A percentile compares a stretch with the other conserved stretches of the same genome.
phyloP scores from a whole-genome alignment of 2,329 filamentous ascomycete genomes.

The Teratosphaeria epicoccoides region DNA sequence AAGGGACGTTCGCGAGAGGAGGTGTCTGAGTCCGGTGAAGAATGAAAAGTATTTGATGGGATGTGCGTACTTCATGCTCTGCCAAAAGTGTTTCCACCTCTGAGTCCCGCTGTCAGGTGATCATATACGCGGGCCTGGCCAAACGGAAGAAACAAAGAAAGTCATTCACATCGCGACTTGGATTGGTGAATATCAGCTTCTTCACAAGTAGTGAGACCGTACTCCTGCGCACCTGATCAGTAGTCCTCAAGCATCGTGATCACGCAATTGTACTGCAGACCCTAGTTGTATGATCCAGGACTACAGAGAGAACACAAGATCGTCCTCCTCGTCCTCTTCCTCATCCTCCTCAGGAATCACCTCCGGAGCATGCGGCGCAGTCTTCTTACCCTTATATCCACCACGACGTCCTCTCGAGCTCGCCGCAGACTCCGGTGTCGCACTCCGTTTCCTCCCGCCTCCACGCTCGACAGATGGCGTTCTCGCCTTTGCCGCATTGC shows the following conservation, averaged over 20 bases:
- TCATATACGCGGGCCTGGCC: not conserved
- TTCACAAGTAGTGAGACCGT: not conserved
- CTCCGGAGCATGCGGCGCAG: not conserved
- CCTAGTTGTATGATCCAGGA: too few species aligned
- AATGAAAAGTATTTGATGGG: not conserved
- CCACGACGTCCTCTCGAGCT: not conserved
- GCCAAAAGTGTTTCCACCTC: not conserved
- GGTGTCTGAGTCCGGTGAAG: not conserved
- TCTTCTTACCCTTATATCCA: not conserved
- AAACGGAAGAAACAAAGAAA: not conserved
- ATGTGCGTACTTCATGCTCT: not conserved
- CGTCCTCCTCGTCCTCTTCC: not conserved
- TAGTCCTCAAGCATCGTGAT: too few species aligned
- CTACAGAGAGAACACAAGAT: too few species aligned
- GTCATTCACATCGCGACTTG: not conserved
- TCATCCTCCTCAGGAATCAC: not conserved
- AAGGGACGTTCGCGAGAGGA: not conserved
- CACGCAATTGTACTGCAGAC: too few species aligned
- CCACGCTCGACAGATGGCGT: not conserved
- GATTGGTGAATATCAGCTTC: not conserved
- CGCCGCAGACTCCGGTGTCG: not conserved
- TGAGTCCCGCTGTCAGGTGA: not conserved
- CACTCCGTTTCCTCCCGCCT: not conserved
- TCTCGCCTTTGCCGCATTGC: not conserved
- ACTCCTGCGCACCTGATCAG: not conserved